Base-by-base conservation (phyloP, 2,329 filamentous ascomycete species). In the Alternaria gansuensis region DNA sequence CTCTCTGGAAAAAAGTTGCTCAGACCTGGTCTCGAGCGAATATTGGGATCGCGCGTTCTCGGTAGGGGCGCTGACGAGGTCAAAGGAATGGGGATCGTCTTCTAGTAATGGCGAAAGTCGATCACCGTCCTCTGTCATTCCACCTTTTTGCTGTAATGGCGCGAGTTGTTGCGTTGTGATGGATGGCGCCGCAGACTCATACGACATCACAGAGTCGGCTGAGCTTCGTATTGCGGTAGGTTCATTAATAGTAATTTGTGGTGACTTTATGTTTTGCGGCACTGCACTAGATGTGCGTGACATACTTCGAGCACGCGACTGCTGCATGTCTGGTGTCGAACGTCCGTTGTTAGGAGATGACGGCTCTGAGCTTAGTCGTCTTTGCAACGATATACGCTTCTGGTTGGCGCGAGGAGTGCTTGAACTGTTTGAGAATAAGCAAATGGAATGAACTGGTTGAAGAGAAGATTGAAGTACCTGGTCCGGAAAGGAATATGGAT, bases 1-100 rank as follows among this genome's bases (percentile, higher is more conserved):
- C 51, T 87, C 83, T 14, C 77, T 80, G 0, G 88, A 90, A 68
- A 91, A 88, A 34, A 92, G 78, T 11, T 86, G 80, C 57, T 90
- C 87, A 0, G 88, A 86, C 43, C 86, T 83, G n/a, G 80, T 78
- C 73, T 91, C 90, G 0, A 92, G 78, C 2, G 84, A 85, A 68
- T 86, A 85, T 51, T 70, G 63, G 17, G 68, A 73, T 31, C 51
- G 59, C 8, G 54, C 55, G 45, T 76, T 53, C 62, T 62, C 43
- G 63, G 76, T 51, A 57, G 71, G 48, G 57, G 81, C 79, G 14
- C 79, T 79, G 5, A 87, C 72, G 1, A 88, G 78, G 64, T 86
- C 84, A 66, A 83, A 86, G 0, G 81, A 84, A 39, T 76, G 74
- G 10, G 83, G 83, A 57, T 86, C 84, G 54, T 85, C 78, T 70